Evolutionary conservation across 2,329 filamentous ascomycete genomes (phyloP).

Genomic region (Fusarium burgessii): DNA sequence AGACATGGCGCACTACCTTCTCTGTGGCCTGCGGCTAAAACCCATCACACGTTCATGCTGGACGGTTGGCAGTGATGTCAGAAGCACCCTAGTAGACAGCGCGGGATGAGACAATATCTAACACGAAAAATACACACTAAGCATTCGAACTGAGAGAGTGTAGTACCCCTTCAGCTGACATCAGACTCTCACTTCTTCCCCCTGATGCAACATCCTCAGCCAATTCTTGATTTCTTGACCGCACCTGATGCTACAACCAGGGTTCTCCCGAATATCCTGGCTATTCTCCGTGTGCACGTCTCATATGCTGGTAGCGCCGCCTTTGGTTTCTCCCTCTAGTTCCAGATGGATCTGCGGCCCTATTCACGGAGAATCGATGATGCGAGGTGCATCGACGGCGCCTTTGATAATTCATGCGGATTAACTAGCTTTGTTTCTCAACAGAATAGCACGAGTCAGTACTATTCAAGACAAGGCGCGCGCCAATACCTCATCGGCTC

Average conservation of each 20-base stretch:
- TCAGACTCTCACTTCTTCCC: conserved; percentile 31
- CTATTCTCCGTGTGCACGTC: conserved; percentile 47
- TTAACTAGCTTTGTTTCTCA: conserved; percentile 29
- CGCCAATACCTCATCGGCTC: conserved; percentile 20
- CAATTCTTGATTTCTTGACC: conserved; percentile 39
- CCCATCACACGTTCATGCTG: conserved; percentile 26
- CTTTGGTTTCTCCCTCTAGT: conserved; percentile 16
- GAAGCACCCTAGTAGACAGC: conserved; percentile 31
- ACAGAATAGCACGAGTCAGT: conserved; percentile 33
- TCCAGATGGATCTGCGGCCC: conserved; percentile 40
- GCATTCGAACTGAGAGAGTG: conserved; percentile 8
- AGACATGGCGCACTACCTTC: conserved; percentile 40
- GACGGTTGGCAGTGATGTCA: conserved; percentile 39
- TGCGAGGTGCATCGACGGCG: conserved; percentile 10
- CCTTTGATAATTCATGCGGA: conserved; percentile 24
- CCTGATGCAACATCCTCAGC: conserved; percentile 6
- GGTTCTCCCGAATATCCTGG: conserved; percentile 40
- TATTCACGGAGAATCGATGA: conserved; percentile 36
- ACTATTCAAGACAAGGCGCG: conserved; percentile 11
- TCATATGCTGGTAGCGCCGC: conserved; percentile 36
- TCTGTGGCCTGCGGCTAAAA: conserved; percentile 21
- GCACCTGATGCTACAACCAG: conserved; percentile 35
- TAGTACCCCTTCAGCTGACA: conserved; percentile 11
- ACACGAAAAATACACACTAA: conserved; percentile 9
- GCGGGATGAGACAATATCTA: conserved; percentile 34